Evolutionary conservation across 345 rosid species (phyloP).

Genomic region (Leavenworthia alabamica): DNA sequence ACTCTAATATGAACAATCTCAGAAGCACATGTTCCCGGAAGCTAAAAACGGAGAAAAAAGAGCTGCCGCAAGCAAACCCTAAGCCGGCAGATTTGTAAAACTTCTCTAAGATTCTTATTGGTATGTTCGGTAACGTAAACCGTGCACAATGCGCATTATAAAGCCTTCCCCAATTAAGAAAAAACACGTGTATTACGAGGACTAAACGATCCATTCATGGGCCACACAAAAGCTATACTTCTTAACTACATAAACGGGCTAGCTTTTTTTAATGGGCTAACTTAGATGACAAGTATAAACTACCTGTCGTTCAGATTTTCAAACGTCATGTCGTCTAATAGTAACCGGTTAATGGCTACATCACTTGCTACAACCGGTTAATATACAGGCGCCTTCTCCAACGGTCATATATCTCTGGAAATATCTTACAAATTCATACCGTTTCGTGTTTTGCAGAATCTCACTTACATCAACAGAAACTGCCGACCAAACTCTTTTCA

Average conservation of each 20-base stretch:
- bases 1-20: background rate
- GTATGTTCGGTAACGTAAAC: conserved; percentile 9
- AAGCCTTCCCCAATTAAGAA: background rate
- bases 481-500: background rate
- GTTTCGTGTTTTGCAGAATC: background rate
- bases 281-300: background rate
- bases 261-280: too few relatives aligned
- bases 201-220: conserved; percentile 6
- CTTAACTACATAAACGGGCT: too few relatives aligned
- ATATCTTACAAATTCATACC: conserved; percentile 19
- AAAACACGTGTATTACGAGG: too few relatives aligned
- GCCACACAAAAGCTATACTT: background rate
- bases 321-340: background rate
- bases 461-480: background rate
- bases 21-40: background rate
- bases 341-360: conserved; percentile 46
- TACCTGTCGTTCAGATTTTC: conserved; percentile 1
- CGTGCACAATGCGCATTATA: conserved; percentile 11
- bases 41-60: background rate
- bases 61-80: conserved; percentile 39
- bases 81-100: conserved; percentile 33
- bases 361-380: conserved; percentile 30
- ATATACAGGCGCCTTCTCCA: conserved; percentile 25
- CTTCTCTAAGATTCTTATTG: conserved; percentile 18
- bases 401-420: conserved; percentile 48